A percentile compares a stretch with the other conserved stretches of the same genome.
Evolutionary conservation across 768 basidiomycete species (phyloP).

Genomic region (Suillus occidentalis): DNA sequence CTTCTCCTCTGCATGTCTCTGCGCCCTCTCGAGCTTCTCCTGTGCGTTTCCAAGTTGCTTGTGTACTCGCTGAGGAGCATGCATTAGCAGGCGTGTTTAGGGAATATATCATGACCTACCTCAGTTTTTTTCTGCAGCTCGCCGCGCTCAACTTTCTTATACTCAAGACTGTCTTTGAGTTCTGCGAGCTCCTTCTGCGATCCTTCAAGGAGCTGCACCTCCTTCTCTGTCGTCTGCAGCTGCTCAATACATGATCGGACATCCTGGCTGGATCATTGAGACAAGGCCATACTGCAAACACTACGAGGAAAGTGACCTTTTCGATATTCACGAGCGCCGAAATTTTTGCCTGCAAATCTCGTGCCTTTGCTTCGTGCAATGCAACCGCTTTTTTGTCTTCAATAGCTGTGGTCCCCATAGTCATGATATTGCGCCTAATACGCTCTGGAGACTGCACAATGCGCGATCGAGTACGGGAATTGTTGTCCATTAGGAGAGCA

Average conservation of each 20-base stretch:
- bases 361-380: constrained; percentile 67
- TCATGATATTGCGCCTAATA: constrained; percentile 75
- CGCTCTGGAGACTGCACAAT: constrained; percentile 93
- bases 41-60: constrained; percentile 80
- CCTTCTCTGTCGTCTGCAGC: constrained; percentile 71
- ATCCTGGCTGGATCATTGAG: constrained; percentile 46
- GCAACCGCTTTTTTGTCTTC: constrained; percentile 72
- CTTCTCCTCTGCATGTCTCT: constrained; percentile 79
- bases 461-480: constrained; percentile 63
- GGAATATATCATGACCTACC: constrained; percentile 37
- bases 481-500: constrained; percentile 55
- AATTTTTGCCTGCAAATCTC: constrained; percentile 77
- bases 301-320: constrained; percentile 45
- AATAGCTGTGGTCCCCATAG: constrained; percentile 66
- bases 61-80: constrained; percentile 60
- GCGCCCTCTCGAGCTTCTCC: constrained; percentile 79
- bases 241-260: constrained; percentile 71
- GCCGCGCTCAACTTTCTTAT: constrained; percentile 72
- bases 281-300: constrained; percentile 8
- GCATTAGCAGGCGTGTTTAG: constrained; percentile 3
- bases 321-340: constrained; percentile 71
- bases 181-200: constrained; percentile 69
- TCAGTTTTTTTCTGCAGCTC: constrained; percentile 69
- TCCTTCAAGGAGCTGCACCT: constrained; percentile 59
- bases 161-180: constrained; percentile 65